Evolutionary conservation across 2,329 filamentous ascomycete genomes (phyloP), one percentile per base, ranked within the genome.

Genomic region (Grosmannia clavigera): DNA sequence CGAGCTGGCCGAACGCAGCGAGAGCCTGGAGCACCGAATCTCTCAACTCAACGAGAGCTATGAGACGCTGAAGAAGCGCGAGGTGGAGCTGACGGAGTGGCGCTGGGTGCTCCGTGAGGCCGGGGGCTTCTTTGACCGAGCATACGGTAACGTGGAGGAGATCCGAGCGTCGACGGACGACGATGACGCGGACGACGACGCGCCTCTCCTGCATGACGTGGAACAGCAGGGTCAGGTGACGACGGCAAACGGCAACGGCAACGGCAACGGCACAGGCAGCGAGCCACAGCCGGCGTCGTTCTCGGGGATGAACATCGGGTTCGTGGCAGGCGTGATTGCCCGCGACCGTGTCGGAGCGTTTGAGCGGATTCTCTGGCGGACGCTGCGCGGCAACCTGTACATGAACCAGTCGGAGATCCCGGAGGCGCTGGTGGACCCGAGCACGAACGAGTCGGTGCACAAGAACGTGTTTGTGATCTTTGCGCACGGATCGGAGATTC

Each of bases 381-480:
- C 95, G 0, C 83, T 99, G 51, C 90, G 94, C 72, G 94, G 94
- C 68, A 99, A 99, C 74, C 78, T 99, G 64, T 99, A 97, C 81
- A 99, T 99, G 94, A 99, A 99, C 76, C 95, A 99, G 78, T 92
- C 92, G 50, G 94, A 99, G 79, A 99, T 99, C 64, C 86, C 91
- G 9, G 92, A 99, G 72, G 85, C 90, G 46, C 87, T 99, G 67
- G 81, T 96, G 71, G 90, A 99, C 72, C 92, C 94, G 19, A 82
- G 87, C 70, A 96, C 84, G 76, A 96, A 97, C 72, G 92, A 97
- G 75, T 81, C 89, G 65, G 81, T 95, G 67, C 85, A 88, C 78
- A 99, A 99, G 84, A 99, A 96, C 68, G 94, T 99, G 60, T 99
- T 99, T 70, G 92, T 99, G 70, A 99, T 99, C 73, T 99, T 99